Conservation (phyloP, 345 rosid species). For the Brassica juncea region DNA sequence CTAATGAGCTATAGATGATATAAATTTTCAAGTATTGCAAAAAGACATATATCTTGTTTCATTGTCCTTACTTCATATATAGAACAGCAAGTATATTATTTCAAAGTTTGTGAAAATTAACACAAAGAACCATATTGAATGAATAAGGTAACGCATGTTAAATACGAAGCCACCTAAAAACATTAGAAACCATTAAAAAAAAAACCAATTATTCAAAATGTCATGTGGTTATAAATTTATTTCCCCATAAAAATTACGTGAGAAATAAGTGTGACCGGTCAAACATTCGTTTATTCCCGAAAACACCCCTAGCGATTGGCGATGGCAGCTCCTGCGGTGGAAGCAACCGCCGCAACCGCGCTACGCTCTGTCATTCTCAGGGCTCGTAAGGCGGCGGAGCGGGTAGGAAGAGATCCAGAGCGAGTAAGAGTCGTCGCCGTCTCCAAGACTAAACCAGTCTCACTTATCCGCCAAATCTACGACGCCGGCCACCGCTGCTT, state of each 20-base stretch:
- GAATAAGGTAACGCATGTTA: too few relatives aligned
- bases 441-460: slow-evolving; percentile 82
- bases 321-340: slow-evolving; percentile 64
- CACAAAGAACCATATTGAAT: too few relatives aligned
- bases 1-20: too few relatives aligned
- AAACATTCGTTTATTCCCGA: background rate
- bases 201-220: background rate
- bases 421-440: slow-evolving; percentile 72
- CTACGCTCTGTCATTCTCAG: slow-evolving; percentile 71
- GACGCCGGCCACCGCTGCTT: slow-evolving; percentile 90
- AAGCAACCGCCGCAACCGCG: slow-evolving; percentile 57
- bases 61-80: too few relatives aligned
- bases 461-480: slow-evolving; percentile 78
- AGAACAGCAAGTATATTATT: too few relatives aligned
- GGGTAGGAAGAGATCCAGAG: slow-evolving; percentile 52
- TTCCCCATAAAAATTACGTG: background rate
- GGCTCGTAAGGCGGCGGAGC: slow-evolving; percentile 71
- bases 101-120: too few relatives aligned
- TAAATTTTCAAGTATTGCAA: too few relatives aligned
- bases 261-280: background rate
- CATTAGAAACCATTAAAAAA: background rate
- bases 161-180: too few relatives aligned
- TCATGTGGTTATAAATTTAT: background rate
- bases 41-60: too few relatives aligned
- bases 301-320: background rate